Conservation (phyloP, 106 monocot species). For the Iris macrosiphon region DNA sequence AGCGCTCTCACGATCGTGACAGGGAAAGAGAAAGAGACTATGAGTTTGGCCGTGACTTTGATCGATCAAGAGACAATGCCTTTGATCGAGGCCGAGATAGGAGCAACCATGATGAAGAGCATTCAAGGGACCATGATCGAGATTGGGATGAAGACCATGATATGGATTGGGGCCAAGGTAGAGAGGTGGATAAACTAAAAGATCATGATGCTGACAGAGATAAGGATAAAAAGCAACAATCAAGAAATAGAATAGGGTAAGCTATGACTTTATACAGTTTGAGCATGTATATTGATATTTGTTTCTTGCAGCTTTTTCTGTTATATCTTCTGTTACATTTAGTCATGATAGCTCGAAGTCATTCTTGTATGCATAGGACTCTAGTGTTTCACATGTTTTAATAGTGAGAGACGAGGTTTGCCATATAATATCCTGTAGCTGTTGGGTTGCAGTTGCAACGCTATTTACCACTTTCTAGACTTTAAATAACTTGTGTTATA, state of each 20-base stretch:
- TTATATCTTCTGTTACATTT: too few relatives aligned
- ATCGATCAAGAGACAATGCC: slow-evolving; percentile 35
- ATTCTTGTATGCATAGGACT: too few relatives aligned
- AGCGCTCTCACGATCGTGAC: slow-evolving; percentile 43
- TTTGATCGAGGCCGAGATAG: slow-evolving; percentile 36
- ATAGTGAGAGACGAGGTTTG: too few relatives aligned
- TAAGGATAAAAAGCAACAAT: slow-evolving; percentile 37
- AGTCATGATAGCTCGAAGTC: too few relatives aligned
- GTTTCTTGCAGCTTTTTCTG: neutral
- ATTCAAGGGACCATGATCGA: slow-evolving; percentile 19
- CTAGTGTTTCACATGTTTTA: too few relatives aligned
- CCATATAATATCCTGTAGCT: too few relatives aligned
- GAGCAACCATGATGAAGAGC: slow-evolving; percentile 36
- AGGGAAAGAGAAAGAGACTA: slow-evolving; percentile 54
- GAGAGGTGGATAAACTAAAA: slow-evolving; percentile 29
- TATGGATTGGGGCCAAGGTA: slow-evolving; percentile 47
- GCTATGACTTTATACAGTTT: neutral
- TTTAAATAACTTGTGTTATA: too few relatives aligned
- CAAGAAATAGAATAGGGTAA: slow-evolving; percentile 50
- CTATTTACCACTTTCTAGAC: too few relatives aligned
- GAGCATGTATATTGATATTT: neutral
- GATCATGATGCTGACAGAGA: slow-evolving; percentile 48
- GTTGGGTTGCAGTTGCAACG: too few relatives aligned
- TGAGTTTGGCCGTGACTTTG: slow-evolving; percentile 36
- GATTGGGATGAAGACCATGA: slow-evolving; percentile 49